A percentile compares a stretch with the other conserved stretches of the same genome.
phyloP scores from a whole-genome alignment of 352 stramenopile species.

The Pythium oligandrum region DNA sequence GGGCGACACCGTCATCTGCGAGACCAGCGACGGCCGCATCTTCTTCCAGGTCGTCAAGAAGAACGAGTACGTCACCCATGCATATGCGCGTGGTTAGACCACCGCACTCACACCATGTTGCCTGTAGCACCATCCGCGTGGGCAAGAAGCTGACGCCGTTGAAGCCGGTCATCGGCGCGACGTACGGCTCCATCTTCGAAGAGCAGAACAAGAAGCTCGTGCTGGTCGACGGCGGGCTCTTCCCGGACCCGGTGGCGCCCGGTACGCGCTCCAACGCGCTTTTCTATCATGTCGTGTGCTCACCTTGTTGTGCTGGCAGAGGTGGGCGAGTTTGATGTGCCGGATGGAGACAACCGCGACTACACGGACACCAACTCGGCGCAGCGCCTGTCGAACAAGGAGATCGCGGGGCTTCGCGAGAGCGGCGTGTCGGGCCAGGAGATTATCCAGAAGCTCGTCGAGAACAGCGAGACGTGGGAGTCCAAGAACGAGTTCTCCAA shows the following conservation, averaged over 20 bases:
- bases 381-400: conserved; percentile 64
- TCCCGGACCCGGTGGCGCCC: conserved; percentile 75
- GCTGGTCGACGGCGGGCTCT: conserved; percentile 63
- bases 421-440: conserved; percentile 67
- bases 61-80: conserved; percentile 43
- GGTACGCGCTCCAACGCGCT: conserved; percentile 21
- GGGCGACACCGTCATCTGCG: conserved; percentile 82
- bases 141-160: conserved; percentile 75
- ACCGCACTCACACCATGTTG: background rate
- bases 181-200: conserved; percentile 78
- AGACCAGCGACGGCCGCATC: conserved; percentile 79
- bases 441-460: conserved; percentile 91
- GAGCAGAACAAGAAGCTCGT: conserved; percentile 81
- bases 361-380: conserved; percentile 86
- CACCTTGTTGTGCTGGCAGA: conserved; percentile 27
- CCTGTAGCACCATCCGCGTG: conserved; percentile 50
- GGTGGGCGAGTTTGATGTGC: conserved; percentile 74
- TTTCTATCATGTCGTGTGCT: background rate
- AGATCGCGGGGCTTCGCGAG: conserved; percentile 67
- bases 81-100: background rate
- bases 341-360: conserved; percentile 70
- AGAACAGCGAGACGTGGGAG: conserved; percentile 94
- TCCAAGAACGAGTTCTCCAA: conserved; percentile 95
- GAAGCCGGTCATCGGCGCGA: conserved; percentile 65
- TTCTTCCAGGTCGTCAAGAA: conserved; percentile 79